Conservation (phyloP, 1,139 yeast species). For the Barnettozyma hawaiiensis region DNA sequence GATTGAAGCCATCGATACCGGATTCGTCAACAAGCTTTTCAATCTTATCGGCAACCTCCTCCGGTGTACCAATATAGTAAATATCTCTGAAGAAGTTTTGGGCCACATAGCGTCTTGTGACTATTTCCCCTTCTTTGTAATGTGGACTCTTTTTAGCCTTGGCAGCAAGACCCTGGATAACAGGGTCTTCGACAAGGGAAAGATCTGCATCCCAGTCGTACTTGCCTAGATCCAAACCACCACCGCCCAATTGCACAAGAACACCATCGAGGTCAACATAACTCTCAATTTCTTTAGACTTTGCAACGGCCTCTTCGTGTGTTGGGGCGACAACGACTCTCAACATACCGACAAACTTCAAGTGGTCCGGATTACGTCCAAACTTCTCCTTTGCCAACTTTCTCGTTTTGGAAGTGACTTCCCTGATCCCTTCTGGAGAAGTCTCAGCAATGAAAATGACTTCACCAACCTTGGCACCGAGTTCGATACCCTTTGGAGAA, state of each 20-base stretch:
- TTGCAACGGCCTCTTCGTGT: slow-evolving; percentile 32
- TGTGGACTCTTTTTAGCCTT: slow-evolving; percentile 10
- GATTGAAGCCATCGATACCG: slow-evolving; percentile 34
- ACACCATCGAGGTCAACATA: slow-evolving; percentile 39
- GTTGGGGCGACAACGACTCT: slow-evolving; percentile 35
- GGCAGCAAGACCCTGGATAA: slow-evolving; percentile 12
- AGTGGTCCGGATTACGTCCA: slow-evolving; percentile 32
- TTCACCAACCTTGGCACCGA: slow-evolving; percentile 45
- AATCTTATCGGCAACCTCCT: slow-evolving; percentile 22
- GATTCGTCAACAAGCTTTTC: slow-evolving; percentile 32
- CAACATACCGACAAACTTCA: slow-evolving; percentile 32
- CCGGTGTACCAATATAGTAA: slow-evolving; percentile 15
- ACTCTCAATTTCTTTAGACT: slow-evolving; percentile 29
- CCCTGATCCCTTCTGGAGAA: slow-evolving; percentile 30
- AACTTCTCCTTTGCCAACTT: slow-evolving; percentile 30
- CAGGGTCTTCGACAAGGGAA: slow-evolving; percentile 25
- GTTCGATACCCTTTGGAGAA: slow-evolving; percentile 37
- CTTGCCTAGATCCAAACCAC: slow-evolving; percentile 29
- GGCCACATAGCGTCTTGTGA: slow-evolving; percentile 27
- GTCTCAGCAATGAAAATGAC: slow-evolving; percentile 34
- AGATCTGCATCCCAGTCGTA: slow-evolving; percentile 31
- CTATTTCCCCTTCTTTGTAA: slow-evolving; percentile 17
- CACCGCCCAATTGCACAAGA: slow-evolving; percentile 36
- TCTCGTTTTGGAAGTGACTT: slow-evolving; percentile 31
- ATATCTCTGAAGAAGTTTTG: slow-evolving; percentile 24